Conservation (phyloP, 495 filamentous ascomycete species). For the Penicillium macrosclerotiorum region DNA sequence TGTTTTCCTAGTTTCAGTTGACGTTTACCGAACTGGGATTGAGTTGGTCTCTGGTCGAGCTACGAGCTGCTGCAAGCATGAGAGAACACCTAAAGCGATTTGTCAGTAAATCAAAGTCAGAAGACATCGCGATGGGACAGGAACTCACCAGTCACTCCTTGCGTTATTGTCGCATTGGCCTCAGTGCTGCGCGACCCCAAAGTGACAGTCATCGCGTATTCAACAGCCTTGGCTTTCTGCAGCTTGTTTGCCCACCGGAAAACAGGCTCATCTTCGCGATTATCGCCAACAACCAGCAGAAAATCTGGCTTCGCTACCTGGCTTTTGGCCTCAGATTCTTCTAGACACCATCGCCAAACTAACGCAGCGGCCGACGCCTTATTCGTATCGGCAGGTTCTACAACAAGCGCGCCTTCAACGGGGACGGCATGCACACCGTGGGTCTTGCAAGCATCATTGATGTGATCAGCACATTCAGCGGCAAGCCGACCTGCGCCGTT, state of each 20-base stretch:
- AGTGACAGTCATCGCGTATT: constrained; percentile 76
- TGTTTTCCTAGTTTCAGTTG: no score
- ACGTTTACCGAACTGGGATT: constrained; percentile 3
- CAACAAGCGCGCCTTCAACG: constrained; percentile 70
- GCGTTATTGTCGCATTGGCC: constrained; percentile 78
- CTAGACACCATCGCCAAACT: constrained; percentile 61
- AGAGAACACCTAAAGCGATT: constrained; percentile 31
- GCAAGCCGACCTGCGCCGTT: constrained; percentile 71
- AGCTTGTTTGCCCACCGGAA: constrained; percentile 90
- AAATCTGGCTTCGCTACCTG: constrained; percentile 62
- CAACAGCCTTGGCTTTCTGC: constrained; percentile 49
- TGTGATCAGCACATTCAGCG: constrained; percentile 83
- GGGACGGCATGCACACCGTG: constrained; percentile 82
- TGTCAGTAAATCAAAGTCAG: not conserved
- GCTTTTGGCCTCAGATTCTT: constrained; percentile 29
- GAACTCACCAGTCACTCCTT: constrained; percentile 74
- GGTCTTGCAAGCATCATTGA: constrained; percentile 84
- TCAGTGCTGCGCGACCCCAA: constrained; percentile 83
- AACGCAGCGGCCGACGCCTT: constrained; percentile 74
- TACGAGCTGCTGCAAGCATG: constrained; percentile 32
- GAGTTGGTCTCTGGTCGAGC: constrained; percentile 3
- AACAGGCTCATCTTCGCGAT: constrained; percentile 86
- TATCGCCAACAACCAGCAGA: constrained; percentile 81
- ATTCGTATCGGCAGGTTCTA: constrained; percentile 77
- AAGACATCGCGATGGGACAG: not conserved